Evolutionary conservation across 2,329 filamentous ascomycete species (phyloP).

Genomic region (Hymenoscyphus occultus): DNA sequence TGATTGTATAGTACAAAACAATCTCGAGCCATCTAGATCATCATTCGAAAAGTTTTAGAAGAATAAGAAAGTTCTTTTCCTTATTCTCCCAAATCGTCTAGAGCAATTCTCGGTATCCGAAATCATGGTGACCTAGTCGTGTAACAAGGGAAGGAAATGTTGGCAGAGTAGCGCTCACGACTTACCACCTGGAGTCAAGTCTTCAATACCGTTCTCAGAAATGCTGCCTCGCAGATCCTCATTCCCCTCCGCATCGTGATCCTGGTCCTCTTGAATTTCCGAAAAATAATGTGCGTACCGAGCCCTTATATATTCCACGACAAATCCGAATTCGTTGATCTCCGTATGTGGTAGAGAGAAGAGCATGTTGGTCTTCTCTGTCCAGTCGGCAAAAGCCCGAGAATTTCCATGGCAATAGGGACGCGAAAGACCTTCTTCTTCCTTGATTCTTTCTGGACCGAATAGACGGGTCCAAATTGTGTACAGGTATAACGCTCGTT

Average conservation of each 20-base stretch:
- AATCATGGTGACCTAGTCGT: too few relatives aligned
- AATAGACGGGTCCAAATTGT: neutral
- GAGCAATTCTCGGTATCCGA: too few relatives aligned
- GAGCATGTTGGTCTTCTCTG: too few relatives aligned
- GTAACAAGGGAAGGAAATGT: too few relatives aligned
- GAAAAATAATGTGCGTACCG: neutral
- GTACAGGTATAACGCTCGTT: neutral
- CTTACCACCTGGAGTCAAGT: neutral
- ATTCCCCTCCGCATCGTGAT: neutral
- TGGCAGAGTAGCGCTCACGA: neutral
- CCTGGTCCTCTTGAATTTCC: neutral
- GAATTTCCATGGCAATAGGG: too few relatives aligned
- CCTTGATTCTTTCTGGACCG: neutral
- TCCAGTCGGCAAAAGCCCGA: too few relatives aligned
- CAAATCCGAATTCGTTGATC: neutral
- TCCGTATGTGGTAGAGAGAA: neutral
- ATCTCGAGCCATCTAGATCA: neutral
- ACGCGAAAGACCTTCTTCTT: neutral
- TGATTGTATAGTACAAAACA: neutral
- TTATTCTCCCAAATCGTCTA: too few relatives aligned
- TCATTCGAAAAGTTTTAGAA: neutral
- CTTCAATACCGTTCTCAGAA: neutral
- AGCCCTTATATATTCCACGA: neutral
- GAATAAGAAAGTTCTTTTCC: neutral
- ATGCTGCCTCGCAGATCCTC: neutral